phyloP scores from a whole-genome alignment of 108 stramenopile species.

The Phaeodactylum tricornutum region DNA sequence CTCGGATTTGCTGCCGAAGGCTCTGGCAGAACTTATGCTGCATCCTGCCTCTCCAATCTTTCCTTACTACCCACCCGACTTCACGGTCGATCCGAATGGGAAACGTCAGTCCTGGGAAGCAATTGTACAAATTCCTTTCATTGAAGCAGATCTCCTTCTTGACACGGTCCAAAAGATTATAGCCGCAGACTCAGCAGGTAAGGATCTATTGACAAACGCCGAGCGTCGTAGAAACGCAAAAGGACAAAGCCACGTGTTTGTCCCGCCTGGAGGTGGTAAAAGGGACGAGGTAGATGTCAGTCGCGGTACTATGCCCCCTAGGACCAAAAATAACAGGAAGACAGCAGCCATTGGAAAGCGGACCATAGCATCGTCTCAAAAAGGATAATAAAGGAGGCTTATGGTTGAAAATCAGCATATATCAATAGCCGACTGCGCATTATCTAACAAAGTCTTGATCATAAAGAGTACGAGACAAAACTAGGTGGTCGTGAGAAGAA shows the following conservation, averaged over 20 bases:
- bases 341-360: too few species aligned
- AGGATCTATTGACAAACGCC: constrained; percentile 43
- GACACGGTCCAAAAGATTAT: constrained; percentile 60
- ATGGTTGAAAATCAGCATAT: too few species aligned
- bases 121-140: constrained; percentile 95
- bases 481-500: too few species aligned
- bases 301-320: too few species aligned
- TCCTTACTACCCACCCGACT: constrained; percentile 82
- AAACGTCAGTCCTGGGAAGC: constrained; percentile 95
- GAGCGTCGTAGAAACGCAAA: constrained; percentile 62
- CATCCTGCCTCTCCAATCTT: constrained; percentile 78
- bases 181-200: constrained; percentile 37
- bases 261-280: constrained; percentile 21
- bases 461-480: too few species aligned
- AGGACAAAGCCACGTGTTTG: constrained; percentile 49
- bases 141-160: constrained; percentile 76
- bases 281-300: too few species aligned
- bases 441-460: too few species aligned
- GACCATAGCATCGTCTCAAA: too few species aligned
- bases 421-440: too few species aligned
- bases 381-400: too few species aligned
- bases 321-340: too few species aligned
- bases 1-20: constrained; percentile 74
- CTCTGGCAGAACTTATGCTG: constrained; percentile 87
- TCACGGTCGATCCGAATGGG: constrained; percentile 74